phyloP scores from a whole-genome alignment of 163 green algal genomes.

The Scenedesmus sp. region DNA sequence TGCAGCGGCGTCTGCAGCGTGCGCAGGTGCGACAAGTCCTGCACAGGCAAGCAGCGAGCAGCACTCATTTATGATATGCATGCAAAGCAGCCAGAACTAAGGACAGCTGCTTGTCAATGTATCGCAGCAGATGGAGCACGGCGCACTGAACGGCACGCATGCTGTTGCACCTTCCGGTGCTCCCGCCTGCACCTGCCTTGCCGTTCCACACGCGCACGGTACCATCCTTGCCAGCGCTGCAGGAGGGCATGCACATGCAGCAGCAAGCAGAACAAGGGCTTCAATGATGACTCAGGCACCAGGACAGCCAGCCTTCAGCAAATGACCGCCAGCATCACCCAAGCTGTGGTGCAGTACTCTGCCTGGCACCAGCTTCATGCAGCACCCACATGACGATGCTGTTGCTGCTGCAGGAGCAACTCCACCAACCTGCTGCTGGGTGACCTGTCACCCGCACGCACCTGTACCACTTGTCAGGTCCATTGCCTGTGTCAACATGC shows the following conservation, averaged over 20 bases:
- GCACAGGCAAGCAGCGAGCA: background rate
- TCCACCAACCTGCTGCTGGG: background rate
- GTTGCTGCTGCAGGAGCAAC: background rate
- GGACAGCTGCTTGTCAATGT: too few relatives aligned
- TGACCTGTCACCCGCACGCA: background rate
- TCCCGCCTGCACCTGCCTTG: slow-evolving; percentile 20
- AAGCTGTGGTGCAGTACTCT: too few relatives aligned
- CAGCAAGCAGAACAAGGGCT: background rate
- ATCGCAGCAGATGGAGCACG: too few relatives aligned
- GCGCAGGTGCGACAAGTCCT: slow-evolving; percentile 37
- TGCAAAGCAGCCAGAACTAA: background rate
- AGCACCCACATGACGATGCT: background rate
- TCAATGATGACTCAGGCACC: background rate
- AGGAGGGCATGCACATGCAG: slow-evolving; percentile 1
- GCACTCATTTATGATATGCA: background rate
- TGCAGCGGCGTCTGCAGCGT: background rate
- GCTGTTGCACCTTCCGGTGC: background rate
- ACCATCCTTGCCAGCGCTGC: slow-evolving; percentile 22
- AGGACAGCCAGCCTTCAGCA: background rate
- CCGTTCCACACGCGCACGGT: slow-evolving; percentile 33
- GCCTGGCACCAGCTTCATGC: too few relatives aligned
- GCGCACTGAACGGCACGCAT: background rate
- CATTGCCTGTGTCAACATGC: slow-evolving; percentile 25
- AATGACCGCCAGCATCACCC: background rate
- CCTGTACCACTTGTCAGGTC: slow-evolving; percentile 39